Conservation (phyloP, 2,329 filamentous ascomycete species). For the Cladosporium velox region DNA sequence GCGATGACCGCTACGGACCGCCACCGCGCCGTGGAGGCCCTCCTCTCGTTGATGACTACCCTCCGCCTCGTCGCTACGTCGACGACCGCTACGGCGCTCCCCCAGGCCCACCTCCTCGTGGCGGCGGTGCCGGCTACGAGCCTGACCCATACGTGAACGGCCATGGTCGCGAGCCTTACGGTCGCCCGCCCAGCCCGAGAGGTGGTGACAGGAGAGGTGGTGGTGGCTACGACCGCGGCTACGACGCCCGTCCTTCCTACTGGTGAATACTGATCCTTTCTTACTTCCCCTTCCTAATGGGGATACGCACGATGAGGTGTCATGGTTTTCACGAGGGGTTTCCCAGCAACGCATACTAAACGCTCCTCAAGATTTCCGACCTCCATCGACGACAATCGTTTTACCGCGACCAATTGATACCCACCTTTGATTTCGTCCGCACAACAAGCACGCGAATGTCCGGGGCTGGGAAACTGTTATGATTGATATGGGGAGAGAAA, state of each 20-base stretch:
- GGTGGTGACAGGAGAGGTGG: slow-evolving; percentile 40
- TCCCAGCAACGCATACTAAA: slow-evolving; percentile 18
- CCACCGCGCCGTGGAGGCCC: slow-evolving; percentile 62
- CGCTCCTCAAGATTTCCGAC: slow-evolving; percentile 10
- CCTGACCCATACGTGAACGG: slow-evolving; percentile 63
- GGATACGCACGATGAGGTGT: slow-evolving; percentile 4
- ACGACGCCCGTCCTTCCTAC: slow-evolving; percentile 34
- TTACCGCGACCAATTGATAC: slow-evolving; percentile 16
- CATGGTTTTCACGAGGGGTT: background rate
- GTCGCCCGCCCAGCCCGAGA: slow-evolving; percentile 50
- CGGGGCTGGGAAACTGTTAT: background rate
- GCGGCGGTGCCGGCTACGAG: slow-evolving; percentile 56
- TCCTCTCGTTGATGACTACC: slow-evolving; percentile 75
- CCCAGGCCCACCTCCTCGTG: slow-evolving; percentile 33
- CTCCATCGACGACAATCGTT: slow-evolving; percentile 17
- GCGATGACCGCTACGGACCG: slow-evolving; percentile 63
- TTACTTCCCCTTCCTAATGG: slow-evolving; percentile 6
- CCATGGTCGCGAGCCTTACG: slow-evolving; percentile 57
- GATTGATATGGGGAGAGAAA: background rate
- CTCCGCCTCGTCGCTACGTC: slow-evolving; percentile 63
- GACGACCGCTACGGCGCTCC: slow-evolving; percentile 69
- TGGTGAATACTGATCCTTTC: slow-evolving; percentile 22
- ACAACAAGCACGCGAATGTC: slow-evolving; percentile 14
- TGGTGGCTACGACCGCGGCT: slow-evolving; percentile 34
- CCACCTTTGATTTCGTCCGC: slow-evolving; percentile 18